A percentile compares a stretch with the other conserved stretches of the same genome.
These are phyloP conservation scores for Dissophora globulifera DNA, from an alignment of 192 early-diverging fungal species.

Conservation along the genomic window DNA sequence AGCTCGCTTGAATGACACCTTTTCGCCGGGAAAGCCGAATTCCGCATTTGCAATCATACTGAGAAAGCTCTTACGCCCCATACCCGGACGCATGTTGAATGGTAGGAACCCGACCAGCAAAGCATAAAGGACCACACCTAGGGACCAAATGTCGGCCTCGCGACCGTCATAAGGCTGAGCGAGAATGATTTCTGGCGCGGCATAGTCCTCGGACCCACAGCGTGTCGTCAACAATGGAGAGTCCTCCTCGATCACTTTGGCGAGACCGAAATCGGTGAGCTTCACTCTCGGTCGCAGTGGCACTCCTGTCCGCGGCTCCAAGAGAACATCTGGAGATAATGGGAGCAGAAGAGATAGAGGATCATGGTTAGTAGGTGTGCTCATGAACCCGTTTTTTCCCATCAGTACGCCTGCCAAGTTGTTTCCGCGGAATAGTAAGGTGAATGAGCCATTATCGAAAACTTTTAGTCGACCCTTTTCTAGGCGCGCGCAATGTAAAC, in stretches of 20 bases:
- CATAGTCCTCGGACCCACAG: conserved; percentile 83
- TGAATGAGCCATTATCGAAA: no score
- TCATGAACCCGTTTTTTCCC: no score
- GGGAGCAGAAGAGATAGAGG: not conserved
- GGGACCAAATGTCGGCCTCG: conserved; percentile 81
- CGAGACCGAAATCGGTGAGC: conserved; percentile 74
- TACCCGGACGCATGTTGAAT: conserved; percentile 72
- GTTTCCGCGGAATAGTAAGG: no score
- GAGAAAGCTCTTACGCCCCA: conserved; percentile 62
- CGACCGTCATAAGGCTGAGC: conserved; percentile 73
- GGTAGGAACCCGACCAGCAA: conserved; percentile 80
- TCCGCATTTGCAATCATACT: conserved; percentile 71
- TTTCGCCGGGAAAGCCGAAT: conserved; percentile 66
- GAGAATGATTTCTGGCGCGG: conserved; percentile 76
- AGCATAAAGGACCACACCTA: conserved; percentile 82
- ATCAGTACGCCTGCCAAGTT: no score
- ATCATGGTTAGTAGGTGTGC: no score
- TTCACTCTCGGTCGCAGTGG: conserved; percentile 59
- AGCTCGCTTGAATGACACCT: conserved; percentile 22
- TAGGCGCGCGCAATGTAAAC: no score
- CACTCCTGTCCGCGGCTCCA: conserved; percentile 24
- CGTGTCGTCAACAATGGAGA: conserved; percentile 61
- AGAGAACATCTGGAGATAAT: conserved; percentile 53
- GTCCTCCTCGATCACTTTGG: conserved; percentile 58
- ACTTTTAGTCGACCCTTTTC: no score